Base-by-base conservation (phyloP, 179 eudicot species). In the Beta lomatogona region DNA sequence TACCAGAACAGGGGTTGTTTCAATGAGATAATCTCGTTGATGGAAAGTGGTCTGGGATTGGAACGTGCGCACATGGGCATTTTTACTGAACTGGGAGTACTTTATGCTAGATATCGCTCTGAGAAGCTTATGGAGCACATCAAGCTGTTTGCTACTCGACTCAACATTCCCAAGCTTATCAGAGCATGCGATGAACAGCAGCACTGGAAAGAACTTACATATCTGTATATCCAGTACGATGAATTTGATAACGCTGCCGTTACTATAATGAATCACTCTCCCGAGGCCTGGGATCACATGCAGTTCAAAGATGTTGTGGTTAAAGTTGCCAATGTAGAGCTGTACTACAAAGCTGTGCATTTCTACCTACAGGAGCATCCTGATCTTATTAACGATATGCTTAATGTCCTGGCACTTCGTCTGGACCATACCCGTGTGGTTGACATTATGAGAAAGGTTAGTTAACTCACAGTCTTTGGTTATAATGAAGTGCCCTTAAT, bases 21-120 rank as follows among this genome's bases (percentile, higher is more conserved):
- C 88, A 94, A 86, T 79, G 98, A 94, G 88, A 83, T 83, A 79
- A 83, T 83, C 31, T 94, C 97, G 53, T 91, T 93, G 50, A 94
- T 94, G 98, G 98, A 94, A 87, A 94, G 98, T 89, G 98, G 98
- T 54, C 81, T 95, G 69, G 98, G 98, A 75, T 91, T 95, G 88
- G 98, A 95, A 86, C 97, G 98, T 79, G 97, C 97, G 44, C 98
- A 95, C 85, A 95, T 95, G 98, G 98, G 98, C 31, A 95, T 95
- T 81, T 95, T 95, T 67, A 95, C 98, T 4, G 98, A 95, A 88
- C 82, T 95, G 82, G 98, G 98, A 69, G 97, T 95, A 45, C 92
- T 95, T 70, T 95, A 95, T 86, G 98, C 98, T 53, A 93, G 98
- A 88, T 95, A 95, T 63, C 97, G 98, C 73, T 85, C 89, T 77